phyloP scores from a whole-genome alignment of 805 yeast species.

The Wickerhamomyces rabaulensis region DNA sequence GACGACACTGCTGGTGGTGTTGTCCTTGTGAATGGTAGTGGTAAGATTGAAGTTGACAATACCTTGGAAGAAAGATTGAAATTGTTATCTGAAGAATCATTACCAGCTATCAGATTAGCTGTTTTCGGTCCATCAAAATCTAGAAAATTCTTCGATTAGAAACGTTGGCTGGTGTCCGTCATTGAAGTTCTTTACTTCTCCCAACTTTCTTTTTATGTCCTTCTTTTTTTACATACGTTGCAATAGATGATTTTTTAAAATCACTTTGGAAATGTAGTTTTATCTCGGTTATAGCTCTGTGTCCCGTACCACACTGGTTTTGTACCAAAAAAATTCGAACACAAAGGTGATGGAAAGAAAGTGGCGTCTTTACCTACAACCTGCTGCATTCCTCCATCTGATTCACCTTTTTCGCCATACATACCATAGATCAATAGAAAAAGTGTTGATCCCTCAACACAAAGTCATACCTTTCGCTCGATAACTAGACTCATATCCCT shows the following conservation, averaged over 20 bases:
- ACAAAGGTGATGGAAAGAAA: background rate
- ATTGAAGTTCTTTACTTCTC: background rate
- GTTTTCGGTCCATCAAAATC: conserved; percentile 79
- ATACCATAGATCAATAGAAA: background rate
- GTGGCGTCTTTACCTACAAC: background rate
- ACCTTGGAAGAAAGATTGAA: conserved; percentile 92
- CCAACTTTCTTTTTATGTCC: background rate
- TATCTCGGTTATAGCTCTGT: background rate
- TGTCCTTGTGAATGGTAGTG: conserved; percentile 59
- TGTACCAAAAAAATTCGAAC: background rate
- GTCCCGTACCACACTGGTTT: background rate
- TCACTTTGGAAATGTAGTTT: background rate
- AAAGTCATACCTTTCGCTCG: background rate
- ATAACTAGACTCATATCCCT: background rate
- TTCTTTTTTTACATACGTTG: background rate
- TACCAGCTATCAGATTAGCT: conserved; percentile 90
- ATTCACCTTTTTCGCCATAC: background rate
- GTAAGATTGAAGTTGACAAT: conserved; percentile 86
- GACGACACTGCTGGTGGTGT: conserved; percentile 82
- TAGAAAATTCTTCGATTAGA: conserved; percentile 86
- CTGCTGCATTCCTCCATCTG: background rate
- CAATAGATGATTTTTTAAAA: background rate
- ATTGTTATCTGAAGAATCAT: conserved; percentile 73
- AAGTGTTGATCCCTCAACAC: too few relatives aligned
- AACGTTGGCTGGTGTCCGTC: background rate